Percentiles rank a stretch among this genome's conserved stretches.
phyloP scores from a whole-genome alignment of 331 rosid genomes.

The Telfairia occidentalis region DNA sequence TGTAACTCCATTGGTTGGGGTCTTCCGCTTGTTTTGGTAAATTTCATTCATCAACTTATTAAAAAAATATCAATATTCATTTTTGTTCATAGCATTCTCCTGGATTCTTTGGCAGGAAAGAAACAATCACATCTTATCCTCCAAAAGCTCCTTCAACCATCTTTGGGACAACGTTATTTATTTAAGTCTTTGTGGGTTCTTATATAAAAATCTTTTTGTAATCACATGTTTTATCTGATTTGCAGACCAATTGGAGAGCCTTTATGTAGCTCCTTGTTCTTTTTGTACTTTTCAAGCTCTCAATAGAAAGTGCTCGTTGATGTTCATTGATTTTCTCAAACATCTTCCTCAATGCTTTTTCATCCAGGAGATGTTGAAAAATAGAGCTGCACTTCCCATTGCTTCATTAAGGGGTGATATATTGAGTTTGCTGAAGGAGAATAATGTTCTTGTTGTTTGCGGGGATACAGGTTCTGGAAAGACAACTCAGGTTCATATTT shows the following conservation, averaged over 20 bases:
- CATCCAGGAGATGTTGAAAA: constrained; percentile 68
- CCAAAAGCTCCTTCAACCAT: too few relatives aligned
- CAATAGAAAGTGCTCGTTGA: background rate
- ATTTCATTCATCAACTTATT: too few relatives aligned
- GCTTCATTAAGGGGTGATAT: constrained; percentile 56
- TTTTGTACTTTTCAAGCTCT: background rate
- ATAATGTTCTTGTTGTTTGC: constrained; percentile 77
- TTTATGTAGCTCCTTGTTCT: background rate
- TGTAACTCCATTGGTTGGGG: too few relatives aligned
- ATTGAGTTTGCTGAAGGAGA: constrained; percentile 56
- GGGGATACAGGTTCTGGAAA: constrained; percentile 99
- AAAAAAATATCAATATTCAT: too few relatives aligned
- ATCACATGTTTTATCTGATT: background rate
- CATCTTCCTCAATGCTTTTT: background rate
- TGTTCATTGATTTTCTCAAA: background rate
- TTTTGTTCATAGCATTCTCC: too few relatives aligned
- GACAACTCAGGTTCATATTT: constrained; percentile 77
- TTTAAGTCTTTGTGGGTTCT: background rate
- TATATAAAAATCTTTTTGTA: background rate
- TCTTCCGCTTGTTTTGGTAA: too few relatives aligned
- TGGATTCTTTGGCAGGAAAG: too few relatives aligned
- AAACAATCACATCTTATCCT: too few relatives aligned
- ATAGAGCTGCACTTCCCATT: constrained; percentile 77
- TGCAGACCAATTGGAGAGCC: background rate
- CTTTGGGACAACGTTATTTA: too few relatives aligned